Evolutionary conservation across 768 basidiomycete genomes (phyloP).

Genomic region (Amanita phalloides): DNA sequence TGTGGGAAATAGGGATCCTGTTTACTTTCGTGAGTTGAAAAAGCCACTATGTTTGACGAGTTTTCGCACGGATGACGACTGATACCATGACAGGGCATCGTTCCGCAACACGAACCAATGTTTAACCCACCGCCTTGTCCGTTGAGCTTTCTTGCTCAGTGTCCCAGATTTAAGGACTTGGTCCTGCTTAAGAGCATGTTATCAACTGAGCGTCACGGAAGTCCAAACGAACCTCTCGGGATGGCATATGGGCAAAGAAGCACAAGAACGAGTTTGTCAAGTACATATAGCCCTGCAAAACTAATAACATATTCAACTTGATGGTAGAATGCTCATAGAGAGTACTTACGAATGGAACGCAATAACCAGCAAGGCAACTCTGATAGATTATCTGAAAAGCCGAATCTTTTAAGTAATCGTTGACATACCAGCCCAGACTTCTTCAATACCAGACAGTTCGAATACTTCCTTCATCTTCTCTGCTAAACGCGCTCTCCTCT

Average conservation of each 20-base stretch:
- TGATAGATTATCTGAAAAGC: conserved; percentile 14
- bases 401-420: background rate
- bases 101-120: conserved; percentile 98
- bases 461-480: conserved; percentile 88
- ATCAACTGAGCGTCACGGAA: background rate
- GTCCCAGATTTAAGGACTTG: conserved; percentile 89
- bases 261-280: conserved; percentile 88
- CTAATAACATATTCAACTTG: conserved; percentile 23
- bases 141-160: conserved; percentile 76
- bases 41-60: background rate
- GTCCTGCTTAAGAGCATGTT: conserved; percentile 39
- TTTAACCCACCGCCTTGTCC: conserved; percentile 87
- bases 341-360: conserved; percentile 72
- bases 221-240: conserved; percentile 55
- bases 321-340: background rate
- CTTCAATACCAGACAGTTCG: conserved; percentile 66
- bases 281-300: conserved; percentile 97
- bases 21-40: conserved; percentile 1
- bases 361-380: conserved; percentile 95
- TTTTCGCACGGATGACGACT: conserved; percentile 70
- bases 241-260: conserved; percentile 94
- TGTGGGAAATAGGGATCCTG: conserved; percentile 98
- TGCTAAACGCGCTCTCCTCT: conserved; percentile 64
- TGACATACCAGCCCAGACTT: conserved; percentile 70
- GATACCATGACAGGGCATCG: conserved; percentile 94